A percentile compares a stretch with the other conserved stretches of the same genome.
Evolutionary conservation across 371 early-diverging fungal genomes (phyloP).

Genomic region (Lichtheimia ramosa): DNA sequence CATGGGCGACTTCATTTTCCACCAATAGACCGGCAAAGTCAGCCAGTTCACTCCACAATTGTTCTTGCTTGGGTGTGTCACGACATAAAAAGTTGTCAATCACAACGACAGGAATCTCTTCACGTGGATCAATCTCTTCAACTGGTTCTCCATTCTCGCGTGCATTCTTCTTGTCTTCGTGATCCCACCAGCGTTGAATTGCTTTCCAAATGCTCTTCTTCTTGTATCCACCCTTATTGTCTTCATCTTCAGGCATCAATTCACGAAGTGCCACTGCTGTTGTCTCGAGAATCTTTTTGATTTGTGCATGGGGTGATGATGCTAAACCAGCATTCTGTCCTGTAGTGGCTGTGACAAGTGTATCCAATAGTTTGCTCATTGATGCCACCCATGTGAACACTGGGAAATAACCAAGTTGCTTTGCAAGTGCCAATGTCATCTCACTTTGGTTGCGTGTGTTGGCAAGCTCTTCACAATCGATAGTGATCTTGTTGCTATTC

Average conservation of each 20-base stretch:
- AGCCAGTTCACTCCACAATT: slow-evolving; percentile 72
- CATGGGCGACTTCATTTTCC: slow-evolving; percentile 84
- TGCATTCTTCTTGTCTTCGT: background rate
- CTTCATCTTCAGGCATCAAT: slow-evolving; percentile 23
- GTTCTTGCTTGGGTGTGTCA: slow-evolving; percentile 58
- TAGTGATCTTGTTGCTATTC: slow-evolving; percentile 65
- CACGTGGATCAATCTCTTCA: slow-evolving; percentile 11
- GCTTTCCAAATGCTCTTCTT: slow-evolving; percentile 5
- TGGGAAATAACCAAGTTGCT: slow-evolving; percentile 81
- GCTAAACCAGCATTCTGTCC: slow-evolving; percentile 82
- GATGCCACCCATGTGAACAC: slow-evolving; percentile 78
- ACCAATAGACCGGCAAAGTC: slow-evolving; percentile 78
- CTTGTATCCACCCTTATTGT: slow-evolving; percentile 12
- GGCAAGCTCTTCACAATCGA: slow-evolving; percentile 79
- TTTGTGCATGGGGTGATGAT: slow-evolving; percentile 60
- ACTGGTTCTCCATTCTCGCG: slow-evolving; percentile 1
- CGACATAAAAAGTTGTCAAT: slow-evolving; percentile 84
- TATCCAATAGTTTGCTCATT: slow-evolving; percentile 72
- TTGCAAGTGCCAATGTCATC: slow-evolving; percentile 64
- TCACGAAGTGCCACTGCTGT: slow-evolving; percentile 58
- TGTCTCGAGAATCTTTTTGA: slow-evolving; percentile 61
- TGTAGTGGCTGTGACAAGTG: slow-evolving; percentile 79
- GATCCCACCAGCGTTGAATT: slow-evolving; percentile 8
- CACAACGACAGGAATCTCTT: slow-evolving; percentile 82
- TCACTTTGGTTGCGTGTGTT: slow-evolving; percentile 73